A percentile compares a stretch with the other conserved stretches of the same genome.
Evolutionary conservation across 1,284 basidiomycete genomes (phyloP).

Genomic region (Papiliotrema flavescens): DNA sequence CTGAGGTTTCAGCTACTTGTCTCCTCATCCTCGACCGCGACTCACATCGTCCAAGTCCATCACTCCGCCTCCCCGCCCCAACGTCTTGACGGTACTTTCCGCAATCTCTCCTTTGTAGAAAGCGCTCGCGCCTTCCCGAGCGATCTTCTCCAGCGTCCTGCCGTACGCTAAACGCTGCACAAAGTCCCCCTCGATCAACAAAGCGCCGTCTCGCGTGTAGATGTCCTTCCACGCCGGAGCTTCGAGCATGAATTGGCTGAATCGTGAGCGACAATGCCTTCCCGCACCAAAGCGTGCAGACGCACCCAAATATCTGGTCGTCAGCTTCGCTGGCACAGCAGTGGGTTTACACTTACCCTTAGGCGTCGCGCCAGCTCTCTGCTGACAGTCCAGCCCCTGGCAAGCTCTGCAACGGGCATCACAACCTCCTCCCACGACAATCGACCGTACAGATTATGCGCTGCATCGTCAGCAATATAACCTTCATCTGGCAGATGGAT

Average conservation of each 20-base stretch:
- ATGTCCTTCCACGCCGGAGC: constrained; percentile 71
- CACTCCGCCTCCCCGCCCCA: constrained; percentile 39
- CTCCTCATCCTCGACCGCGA: neutral
- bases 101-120: constrained; percentile 48
- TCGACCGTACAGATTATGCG: constrained; percentile 47
- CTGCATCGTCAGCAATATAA: constrained; percentile 12
- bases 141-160: constrained; percentile 41
- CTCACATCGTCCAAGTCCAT: constrained; percentile 42
- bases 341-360: constrained; percentile 53
- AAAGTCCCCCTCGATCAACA: constrained; percentile 69
- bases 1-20: constrained; percentile 9
- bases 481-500: neutral
- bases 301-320: constrained; percentile 7
- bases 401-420: constrained; percentile 68
- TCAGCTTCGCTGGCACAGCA: constrained; percentile 2
- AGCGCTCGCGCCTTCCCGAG: constrained; percentile 35
- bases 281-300: constrained; percentile 41
- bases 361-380: constrained; percentile 69
- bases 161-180: constrained; percentile 62
- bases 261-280: constrained; percentile 5
- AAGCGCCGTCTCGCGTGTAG: constrained; percentile 71
- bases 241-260: constrained; percentile 65
- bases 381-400: constrained; percentile 71
- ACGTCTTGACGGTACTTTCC: constrained; percentile 36
- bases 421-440: constrained; percentile 75